Evolutionary conservation across 2,329 filamentous ascomycete species (phyloP).

Genomic region (Claviceps sp.): DNA sequence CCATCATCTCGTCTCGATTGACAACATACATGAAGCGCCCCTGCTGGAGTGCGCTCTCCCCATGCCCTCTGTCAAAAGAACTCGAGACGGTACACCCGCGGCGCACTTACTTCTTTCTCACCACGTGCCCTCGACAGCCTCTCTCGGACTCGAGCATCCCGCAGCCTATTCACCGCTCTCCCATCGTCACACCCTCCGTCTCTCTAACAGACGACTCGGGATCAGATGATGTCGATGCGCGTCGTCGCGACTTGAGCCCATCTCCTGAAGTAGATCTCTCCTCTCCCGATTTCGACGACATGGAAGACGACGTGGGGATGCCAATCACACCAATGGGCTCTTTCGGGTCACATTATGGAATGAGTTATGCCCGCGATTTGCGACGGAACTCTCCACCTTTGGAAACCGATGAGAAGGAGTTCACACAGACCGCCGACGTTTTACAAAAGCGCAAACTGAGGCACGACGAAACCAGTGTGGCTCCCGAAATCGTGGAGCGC

Average conservation of each 20-base stretch:
- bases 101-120: conserved; percentile 93
- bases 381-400: conserved; percentile 76
- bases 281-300: conserved; percentile 70
- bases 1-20: conserved; percentile 86
- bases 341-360: conserved; percentile 36
- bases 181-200: conserved; percentile 72
- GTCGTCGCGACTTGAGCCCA: conserved; percentile 62
- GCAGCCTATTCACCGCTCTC: conserved; percentile 12
- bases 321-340: conserved; percentile 51
- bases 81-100: conserved; percentile 84
- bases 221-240: conserved; percentile 60
- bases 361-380: conserved; percentile 24
- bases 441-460: conserved; percentile 53
- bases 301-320: conserved; percentile 44
- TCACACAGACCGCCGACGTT: conserved; percentile 85
- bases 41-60: conserved; percentile 62
- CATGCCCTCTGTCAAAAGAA: conserved; percentile 86
- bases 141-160: conserved; percentile 42
- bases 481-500: conserved; percentile 18
- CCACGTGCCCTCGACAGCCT: conserved; percentile 71
- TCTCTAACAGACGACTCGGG: conserved; percentile 39
- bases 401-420: conserved; percentile 91
- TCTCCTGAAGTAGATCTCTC: conserved; percentile 91
- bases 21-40: conserved; percentile 80
- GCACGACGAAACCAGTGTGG: conserved; percentile 23